A percentile compares a stretch with the other conserved stretches of the same genome.
phyloP scores from a whole-genome alignment of 257 asterid species.

The Anisodus acutangulus region DNA sequence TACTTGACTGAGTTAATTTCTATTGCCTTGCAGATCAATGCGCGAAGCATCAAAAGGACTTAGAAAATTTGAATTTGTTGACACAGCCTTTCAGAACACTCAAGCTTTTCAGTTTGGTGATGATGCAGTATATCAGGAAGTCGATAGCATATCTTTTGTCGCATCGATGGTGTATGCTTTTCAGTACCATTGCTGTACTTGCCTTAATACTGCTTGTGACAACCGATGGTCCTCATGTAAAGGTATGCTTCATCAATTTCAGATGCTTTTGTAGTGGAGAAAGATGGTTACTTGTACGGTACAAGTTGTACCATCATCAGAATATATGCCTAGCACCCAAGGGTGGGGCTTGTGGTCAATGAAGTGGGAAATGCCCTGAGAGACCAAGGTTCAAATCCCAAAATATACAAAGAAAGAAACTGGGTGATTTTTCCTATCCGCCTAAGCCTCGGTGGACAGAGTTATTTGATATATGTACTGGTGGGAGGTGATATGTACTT shows the following conservation, averaged over 20 bases:
- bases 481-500: background rate
- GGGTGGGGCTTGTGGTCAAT: background rate
- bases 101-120: constrained; percentile 65
- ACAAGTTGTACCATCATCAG: background rate
- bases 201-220: constrained; percentile 48
- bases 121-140: constrained; percentile 53
- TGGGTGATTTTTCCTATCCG: background rate
- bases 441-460: background rate
- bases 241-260: constrained; percentile 48
- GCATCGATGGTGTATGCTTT: constrained; percentile 58
- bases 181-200: constrained; percentile 42
- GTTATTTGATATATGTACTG: background rate
- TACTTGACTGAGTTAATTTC: constrained; percentile 28
- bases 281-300: background rate
- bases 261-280: constrained; percentile 10
- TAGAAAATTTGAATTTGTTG: constrained; percentile 62
- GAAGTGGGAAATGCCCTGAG: background rate
- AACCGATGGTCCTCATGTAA: constrained; percentile 72
- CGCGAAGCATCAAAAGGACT: constrained; percentile 61
- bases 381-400: background rate
- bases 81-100: constrained; percentile 74
- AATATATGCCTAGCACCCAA: constrained; percentile 9
- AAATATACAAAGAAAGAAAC: background rate
- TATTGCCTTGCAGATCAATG: constrained; percentile 59
- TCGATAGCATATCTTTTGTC: constrained; percentile 67